Evolutionary conservation across 345 rosid genomes (phyloP), one percentile per base, ranked within the genome.

Genomic region (Heritiera littoralis): DNA sequence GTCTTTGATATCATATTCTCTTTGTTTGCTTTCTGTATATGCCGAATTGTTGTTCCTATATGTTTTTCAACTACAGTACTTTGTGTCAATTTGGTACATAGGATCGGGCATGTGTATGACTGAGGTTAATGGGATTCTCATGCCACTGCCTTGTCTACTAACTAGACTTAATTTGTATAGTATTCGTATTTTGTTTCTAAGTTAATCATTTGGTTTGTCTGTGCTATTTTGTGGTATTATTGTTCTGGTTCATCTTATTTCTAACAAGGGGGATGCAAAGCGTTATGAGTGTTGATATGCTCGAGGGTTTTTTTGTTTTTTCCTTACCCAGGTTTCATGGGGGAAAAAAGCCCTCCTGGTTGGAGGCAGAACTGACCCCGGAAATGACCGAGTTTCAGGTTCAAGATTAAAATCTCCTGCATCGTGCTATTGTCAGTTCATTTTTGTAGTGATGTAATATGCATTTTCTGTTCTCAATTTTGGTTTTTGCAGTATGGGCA

Each of bases 301-400:
- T 85, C 54, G 76, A 67, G 55, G 23, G 74, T 28, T 76, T 77
- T 77, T 58, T 73, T 48, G 35, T 69, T 66, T 1, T 75, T 80
- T 84, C 48, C 46, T 41, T 78, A 18, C 66, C 56, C 70, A 96
- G 99, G 92, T 96, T 80, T 91, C 98, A 74, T 96, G 98, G 98
- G 98, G 99, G 72, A 94, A 92, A 79, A 94, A 90, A 77, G 92
- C 86, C 68, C 90, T 96, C 56, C 83, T 96, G 52, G 87, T 96
- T 81, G 99, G 99, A 79, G 99, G 98, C n/a, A 94, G 87, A 87
- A 92, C 98, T 56, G 90, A 92, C 82, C 94, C 98, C 64, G 86
- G 84, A 46, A 89, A 82, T 80, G 98, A 96, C 70, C 89, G 88
- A 85, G 82, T 94, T 86, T 90, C 98, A 86, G 99, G 99, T 96